Base-by-base conservation (phyloP, 2,329 filamentous ascomycete genomes). In the Aspergillus glaucus region DNA sequence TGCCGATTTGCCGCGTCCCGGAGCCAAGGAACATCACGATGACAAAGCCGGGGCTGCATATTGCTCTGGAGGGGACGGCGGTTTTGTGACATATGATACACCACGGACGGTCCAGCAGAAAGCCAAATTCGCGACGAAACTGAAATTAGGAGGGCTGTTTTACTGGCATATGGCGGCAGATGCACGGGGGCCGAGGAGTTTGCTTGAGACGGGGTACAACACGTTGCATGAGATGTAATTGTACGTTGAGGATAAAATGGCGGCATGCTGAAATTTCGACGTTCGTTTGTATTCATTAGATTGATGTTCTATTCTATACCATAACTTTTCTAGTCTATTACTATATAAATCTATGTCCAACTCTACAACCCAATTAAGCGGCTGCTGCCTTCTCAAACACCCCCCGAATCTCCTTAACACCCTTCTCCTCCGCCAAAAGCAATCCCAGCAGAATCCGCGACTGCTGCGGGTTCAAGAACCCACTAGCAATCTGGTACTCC, bases 101-200 rank as follows among this genome's bases (percentile, higher is more conserved):
- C 82, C 85, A 3, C 80, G 84, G 40, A 90, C 87, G 2, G 87
- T 92, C 30, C 78, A 79, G 66, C 79, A 83, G 65, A 93, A 93
- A 70, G 88, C 85, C 1, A 72, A 75, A 6, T 92, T 85, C 64
- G 87, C 84, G 65, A 85, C 81, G 59, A 79, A 86, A 58, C 84
- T 85, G 58, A 79, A 79, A 24, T 72, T 93, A 15, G 87, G 84
- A 24, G 88, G 88, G 0, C 69, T 93, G 7, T 92, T 90, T 65
- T 93, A 91, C 67, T 91, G 86, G 85, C 83, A 85, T 46, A 86
- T 83, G n/a, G 84, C 85, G 12, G 82, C 80, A 3, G 88, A 93
- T 70, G 78, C 79, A 6, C 64, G 69, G n/a, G 79, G 75, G 2
- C 56, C 65, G 7, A 70, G 77, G 55, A 86, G 82, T 60, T 60